Evolutionary conservation across 2,329 filamentous ascomycete species (phyloP), one percentile per base, ranked within the genome.

Genomic region (Neocucurbitaria cava): DNA sequence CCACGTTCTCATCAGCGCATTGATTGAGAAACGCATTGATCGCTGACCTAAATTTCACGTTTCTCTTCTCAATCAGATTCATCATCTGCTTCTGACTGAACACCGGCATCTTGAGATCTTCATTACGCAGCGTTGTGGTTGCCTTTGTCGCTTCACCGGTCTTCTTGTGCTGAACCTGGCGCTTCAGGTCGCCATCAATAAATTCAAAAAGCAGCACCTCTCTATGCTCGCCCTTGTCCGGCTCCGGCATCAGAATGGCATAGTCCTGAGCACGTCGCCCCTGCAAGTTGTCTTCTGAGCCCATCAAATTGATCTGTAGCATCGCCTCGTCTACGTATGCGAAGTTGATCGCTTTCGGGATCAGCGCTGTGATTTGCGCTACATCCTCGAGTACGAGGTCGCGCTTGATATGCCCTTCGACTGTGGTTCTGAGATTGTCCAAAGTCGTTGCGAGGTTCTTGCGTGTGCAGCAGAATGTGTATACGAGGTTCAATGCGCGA

Each of bases 51-150:
- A 98, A 98, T 70, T 93, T 95, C 48, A 80, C 79, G 68, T 97
- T 97, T 43, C 95, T 83, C 77, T 94, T 95, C 76, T 94, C 92
- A 64, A 99, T 97, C 62, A 97, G 75, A 47, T 83, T 85, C 71
- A 90, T 87, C 89, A 98, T 92, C 76, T 96, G 92, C 74, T 93
- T 93, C 76, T 96, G 93, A 59, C 91, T 92, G 78, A 87, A 97
- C 8, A 96, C 90, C 0, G 94, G 95, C 87, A 97, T 92, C 75
- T 90, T 96, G 62, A 98, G 72, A 56, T 91, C 87, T 68, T 96
- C 92, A 18, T 93, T 85, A 54, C 86, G 83, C 59, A 92, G 79
- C 67, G 85, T 90, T 52, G 87, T 83, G 11, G 82, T 86, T 0
- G 89, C 83, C 49, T 87, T 89, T 0, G 83, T 86, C 0, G 88